Conservation (phyloP, 2,329 filamentous ascomycete species). For the Aspergillus luchuensis region DNA sequence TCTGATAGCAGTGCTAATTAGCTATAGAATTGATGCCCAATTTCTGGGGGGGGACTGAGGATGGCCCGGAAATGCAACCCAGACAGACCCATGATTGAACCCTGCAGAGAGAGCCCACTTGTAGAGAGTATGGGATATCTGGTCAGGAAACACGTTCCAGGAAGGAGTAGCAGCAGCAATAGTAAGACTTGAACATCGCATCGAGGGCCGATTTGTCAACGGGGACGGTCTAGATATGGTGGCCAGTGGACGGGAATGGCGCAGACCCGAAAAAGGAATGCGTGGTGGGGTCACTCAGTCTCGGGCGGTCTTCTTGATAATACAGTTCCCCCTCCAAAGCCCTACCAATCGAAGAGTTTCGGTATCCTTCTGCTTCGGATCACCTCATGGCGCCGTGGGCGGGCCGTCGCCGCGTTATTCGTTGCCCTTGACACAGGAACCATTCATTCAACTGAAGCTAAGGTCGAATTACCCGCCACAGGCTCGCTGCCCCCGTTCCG, state of each 20-base stretch:
- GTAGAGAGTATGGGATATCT: neutral
- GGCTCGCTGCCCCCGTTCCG: constrained; percentile 14
- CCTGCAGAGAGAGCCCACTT: neutral
- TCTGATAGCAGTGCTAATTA: no score
- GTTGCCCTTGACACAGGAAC: constrained; percentile 17
- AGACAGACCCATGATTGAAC: neutral
- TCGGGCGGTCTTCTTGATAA: constrained; percentile 42
- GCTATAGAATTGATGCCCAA: no score
- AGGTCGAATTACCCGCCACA: constrained; percentile 25
- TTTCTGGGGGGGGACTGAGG: neutral
- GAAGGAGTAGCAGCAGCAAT: neutral
- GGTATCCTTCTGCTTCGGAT: constrained; percentile 41
- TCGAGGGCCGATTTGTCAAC: constrained; percentile 25
- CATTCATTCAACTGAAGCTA: constrained; percentile 2
- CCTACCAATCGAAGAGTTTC: constrained; percentile 37
- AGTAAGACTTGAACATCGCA: constrained; percentile 7
- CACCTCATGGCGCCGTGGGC: constrained; percentile 30
- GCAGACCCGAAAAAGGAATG: constrained; percentile 7
- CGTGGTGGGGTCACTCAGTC: constrained; percentile 31
- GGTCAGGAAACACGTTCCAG: neutral
- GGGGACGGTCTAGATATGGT: constrained; percentile 21
- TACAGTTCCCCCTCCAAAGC: constrained; percentile 16
- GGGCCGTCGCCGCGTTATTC: constrained; percentile 18
- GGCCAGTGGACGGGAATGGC: constrained; percentile 5
- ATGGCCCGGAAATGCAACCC: neutral